Evolutionary conservation across 2,329 filamentous ascomycete genomes (phyloP).

Genomic region (Sclerotinia subarctica): DNA sequence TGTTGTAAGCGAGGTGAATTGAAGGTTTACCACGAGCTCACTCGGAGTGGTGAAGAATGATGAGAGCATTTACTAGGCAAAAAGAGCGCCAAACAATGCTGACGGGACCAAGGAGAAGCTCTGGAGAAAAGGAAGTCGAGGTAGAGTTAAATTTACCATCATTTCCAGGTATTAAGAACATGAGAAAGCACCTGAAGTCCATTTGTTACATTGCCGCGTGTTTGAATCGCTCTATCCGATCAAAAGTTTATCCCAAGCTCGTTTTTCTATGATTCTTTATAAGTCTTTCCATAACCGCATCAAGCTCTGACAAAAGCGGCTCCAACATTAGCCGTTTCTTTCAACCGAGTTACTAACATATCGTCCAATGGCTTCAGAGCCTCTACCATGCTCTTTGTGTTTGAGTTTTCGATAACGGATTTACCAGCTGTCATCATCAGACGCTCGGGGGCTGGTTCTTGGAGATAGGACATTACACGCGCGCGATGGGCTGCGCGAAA

Average conservation of each 20-base stretch:
- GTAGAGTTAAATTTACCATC: too few species aligned
- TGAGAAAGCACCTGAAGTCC: neutral
- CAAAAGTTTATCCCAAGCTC: neutral
- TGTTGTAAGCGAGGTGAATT: neutral
- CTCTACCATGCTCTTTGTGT: neutral
- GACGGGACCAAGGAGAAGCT: neutral
- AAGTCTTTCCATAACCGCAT: neutral
- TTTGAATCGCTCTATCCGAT: neutral
- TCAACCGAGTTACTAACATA: slow-evolving; percentile 6
- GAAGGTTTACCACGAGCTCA: neutral
- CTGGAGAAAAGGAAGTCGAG: neutral
- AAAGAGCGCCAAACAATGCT: neutral
- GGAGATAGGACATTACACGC: slow-evolving; percentile 17
- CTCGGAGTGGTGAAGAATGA: neutral
- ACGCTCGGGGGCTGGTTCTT: slow-evolving; percentile 15
- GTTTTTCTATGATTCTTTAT: neutral
- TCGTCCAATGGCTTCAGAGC: slow-evolving; percentile 13
- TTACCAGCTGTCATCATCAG: slow-evolving; percentile 17
- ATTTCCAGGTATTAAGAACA: neutral
- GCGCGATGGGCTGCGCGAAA: slow-evolving; percentile 15
- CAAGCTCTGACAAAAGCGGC: neutral
- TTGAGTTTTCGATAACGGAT: neutral
- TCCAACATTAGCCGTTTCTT: neutral
- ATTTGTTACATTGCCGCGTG: neutral
- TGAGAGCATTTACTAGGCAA: neutral